These are phyloP conservation scores for Tilletia walkeri DNA, from an alignment of 1,284 basidiomycete genomes.

Conservation along the genomic window DNA sequence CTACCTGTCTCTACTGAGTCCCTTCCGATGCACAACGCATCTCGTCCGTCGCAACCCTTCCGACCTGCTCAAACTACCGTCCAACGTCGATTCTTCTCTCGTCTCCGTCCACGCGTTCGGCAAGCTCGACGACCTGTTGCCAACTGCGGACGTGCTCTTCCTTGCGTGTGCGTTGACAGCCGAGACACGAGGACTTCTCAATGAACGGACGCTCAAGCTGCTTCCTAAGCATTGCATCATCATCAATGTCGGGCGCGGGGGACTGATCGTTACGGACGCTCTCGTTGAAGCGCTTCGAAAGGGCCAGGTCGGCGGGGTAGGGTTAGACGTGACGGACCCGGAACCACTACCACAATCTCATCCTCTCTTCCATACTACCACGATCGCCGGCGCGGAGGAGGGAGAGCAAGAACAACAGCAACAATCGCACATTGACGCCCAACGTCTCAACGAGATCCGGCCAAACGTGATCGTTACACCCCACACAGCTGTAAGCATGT, in stretches of 20 bases:
- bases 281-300: conserved; percentile 25
- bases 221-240: conserved; percentile 16
- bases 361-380: conserved; percentile 20
- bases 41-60: conserved; percentile 18
- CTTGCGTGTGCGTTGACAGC: conserved; percentile 35
- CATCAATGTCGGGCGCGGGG: conserved; percentile 21
- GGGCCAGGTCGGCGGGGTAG: conserved; percentile 10
- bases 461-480: conserved; percentile 31
- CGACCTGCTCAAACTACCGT: conserved; percentile 2
- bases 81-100: not conserved
- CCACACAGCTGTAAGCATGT: conserved; percentile 26
- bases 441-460: conserved; percentile 11
- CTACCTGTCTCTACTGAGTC: conserved; percentile 18
- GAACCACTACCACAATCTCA: conserved; percentile 19
- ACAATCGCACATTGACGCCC: not conserved
- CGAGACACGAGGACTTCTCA: not conserved
- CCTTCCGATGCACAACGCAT: conserved; percentile 28
- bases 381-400: not conserved
- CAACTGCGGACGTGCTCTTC: conserved; percentile 26
- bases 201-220: conserved; percentile 5
- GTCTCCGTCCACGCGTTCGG: conserved; percentile 18
- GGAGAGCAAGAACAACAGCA: not conserved
- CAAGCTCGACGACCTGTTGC: conserved; percentile 15
- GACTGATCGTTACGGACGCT: conserved; percentile 20
- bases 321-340: conserved; percentile 20